A percentile compares a stretch with the other conserved stretches of the same genome.
phyloP scores from a whole-genome alignment of 202 grass and related monocot genomes.

The Carex arenaria region DNA sequence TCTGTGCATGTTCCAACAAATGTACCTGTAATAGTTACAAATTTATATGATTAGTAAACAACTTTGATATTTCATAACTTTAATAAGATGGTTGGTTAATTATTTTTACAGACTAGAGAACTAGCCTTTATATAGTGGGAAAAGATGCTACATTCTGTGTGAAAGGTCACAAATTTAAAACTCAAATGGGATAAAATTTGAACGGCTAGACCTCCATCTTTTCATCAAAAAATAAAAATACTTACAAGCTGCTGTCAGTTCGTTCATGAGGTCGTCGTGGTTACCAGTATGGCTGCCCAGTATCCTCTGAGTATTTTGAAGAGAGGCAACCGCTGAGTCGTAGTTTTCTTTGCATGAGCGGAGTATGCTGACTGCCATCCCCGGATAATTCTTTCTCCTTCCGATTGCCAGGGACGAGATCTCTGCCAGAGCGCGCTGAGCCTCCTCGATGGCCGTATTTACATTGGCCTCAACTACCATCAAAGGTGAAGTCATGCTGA shows the following conservation, averaged over 20 bases:
- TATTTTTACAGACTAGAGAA: background rate
- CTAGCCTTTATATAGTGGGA: too few species aligned
- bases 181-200: too few species aligned
- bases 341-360: constrained; percentile 52
- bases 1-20: constrained; percentile 53
- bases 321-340: constrained; percentile 45
- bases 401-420: background rate
- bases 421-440: constrained; percentile 6
- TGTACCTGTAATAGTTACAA: constrained; percentile 18
- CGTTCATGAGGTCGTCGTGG: constrained; percentile 38
- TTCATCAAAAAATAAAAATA: too few species aligned
- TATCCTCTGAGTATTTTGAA: constrained; percentile 26
- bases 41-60: background rate
- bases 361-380: constrained; percentile 22
- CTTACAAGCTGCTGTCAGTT: constrained; percentile 29
- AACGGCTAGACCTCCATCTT: too few species aligned
- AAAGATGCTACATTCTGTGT: too few species aligned
- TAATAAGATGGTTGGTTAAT: background rate
- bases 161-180: too few species aligned
- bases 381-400: constrained; percentile 2
- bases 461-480: constrained; percentile 35
- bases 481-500: constrained; percentile 34
- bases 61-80: background rate
- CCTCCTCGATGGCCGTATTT: constrained; percentile 12
- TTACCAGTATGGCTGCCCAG: constrained; percentile 30